Base-by-base conservation (phyloP, 495 filamentous ascomycete species). In the Paragyromitra xinjiangensis region DNA sequence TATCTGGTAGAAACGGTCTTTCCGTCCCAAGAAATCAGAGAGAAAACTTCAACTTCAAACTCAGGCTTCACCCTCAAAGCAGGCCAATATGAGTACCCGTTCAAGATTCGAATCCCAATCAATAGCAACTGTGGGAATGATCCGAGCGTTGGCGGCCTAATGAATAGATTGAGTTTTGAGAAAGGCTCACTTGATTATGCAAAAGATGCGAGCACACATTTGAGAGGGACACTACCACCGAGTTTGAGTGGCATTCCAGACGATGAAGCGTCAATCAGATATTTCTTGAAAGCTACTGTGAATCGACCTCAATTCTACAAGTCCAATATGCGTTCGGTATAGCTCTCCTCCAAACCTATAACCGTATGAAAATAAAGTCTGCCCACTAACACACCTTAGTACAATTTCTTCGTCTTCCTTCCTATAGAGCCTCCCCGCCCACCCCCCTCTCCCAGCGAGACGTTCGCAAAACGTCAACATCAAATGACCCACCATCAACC, bases 241-340 rank as follows among this genome's bases (percentile, higher is more conserved):
- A 93, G 93, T 6, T 86, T 98, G 73, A 92, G 88, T 61, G 93
- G 92, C 2, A 92, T 96, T 75, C 90, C 92, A 0, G 91, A 90
- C 0, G 83, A 82, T 24, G 86, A 92, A 83, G 95, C 94, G 63
- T 94, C 95, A 83, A 95, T 99, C 69, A 89, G 89, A 78, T 99
- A 99, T 82, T 98, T 92, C 75, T 86, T 98, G 73, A 99, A 99
- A 82, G 94, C 90, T 12, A 99, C 95, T 0, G 89, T 98, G 1
- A 83, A 82, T 63, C 69, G 81, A 40, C 81, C 81, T 0, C 59
- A 82, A 53, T 81, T 83, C 61, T 83, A 81, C 51, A 75, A 61
- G 67, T 42, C 71, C 12, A 83, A 82, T 53, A 58, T 82, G 56
- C 78, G 81, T n/a, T 63, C 56, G 48, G 78, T 79, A 63, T 61